Evolutionary conservation across 352 stramenopile genomes (phyloP).

Genomic region (Globisporangium solare): DNA sequence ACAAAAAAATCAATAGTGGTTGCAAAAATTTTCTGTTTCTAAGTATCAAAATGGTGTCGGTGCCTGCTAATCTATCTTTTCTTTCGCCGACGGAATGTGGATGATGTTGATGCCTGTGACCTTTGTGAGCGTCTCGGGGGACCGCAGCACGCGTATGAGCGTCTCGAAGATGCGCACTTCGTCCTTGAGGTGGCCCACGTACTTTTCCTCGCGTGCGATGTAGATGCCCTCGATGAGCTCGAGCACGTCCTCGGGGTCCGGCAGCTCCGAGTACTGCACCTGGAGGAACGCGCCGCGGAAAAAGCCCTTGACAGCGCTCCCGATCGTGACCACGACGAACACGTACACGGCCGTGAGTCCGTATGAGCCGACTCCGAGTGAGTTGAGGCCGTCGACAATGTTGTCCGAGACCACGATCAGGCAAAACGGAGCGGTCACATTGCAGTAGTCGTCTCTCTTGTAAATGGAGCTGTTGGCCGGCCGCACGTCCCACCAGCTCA

Average conservation of each 20-base stretch:
- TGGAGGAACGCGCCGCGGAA: constrained; percentile 77
- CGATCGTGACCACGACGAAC: constrained; percentile 86
- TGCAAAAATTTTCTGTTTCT: too few relatives aligned
- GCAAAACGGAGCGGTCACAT: constrained; percentile 51
- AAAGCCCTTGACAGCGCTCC: constrained; percentile 76
- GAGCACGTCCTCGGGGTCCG: constrained; percentile 76
- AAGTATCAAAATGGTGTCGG: too few relatives aligned
- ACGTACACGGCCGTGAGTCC: constrained; percentile 83
- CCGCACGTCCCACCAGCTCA: constrained; percentile 67
- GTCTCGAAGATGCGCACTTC: constrained; percentile 88
- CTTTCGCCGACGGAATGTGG: constrained; percentile 79
- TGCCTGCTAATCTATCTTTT: constrained; percentile 68
- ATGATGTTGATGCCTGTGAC: constrained; percentile 84
- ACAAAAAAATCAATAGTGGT: too few relatives aligned
- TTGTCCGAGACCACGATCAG: constrained; percentile 82
- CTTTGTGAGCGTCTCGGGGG: constrained; percentile 79
- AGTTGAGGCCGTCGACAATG: constrained; percentile 77
- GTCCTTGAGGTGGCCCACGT: constrained; percentile 85
- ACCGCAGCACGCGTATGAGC: constrained; percentile 77
- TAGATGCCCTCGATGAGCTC: constrained; percentile 88
- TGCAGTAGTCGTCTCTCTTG: constrained; percentile 40
- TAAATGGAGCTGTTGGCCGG: constrained; percentile 22
- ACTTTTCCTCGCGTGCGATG: constrained; percentile 76
- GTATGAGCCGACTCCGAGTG: constrained; percentile 79
- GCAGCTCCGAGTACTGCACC: constrained; percentile 81